A percentile compares a stretch with the other conserved stretches of the same genome.
Evolutionary conservation across 2,329 filamentous ascomycete genomes (phyloP).

Genomic region (Pseudogymnoascus sp.): DNA sequence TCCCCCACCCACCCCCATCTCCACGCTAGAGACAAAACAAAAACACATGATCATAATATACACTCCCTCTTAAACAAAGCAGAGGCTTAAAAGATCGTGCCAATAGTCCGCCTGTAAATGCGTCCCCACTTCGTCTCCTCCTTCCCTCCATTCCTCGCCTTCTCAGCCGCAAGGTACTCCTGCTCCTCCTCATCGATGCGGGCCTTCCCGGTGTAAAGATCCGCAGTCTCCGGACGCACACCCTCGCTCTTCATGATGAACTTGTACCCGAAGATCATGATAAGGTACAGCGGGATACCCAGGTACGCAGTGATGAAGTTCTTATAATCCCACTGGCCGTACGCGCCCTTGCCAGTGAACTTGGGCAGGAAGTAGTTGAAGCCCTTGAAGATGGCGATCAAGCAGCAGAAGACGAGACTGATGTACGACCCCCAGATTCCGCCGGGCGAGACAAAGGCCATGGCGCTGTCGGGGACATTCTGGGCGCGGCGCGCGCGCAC

Average conservation of each 20-base stretch:
- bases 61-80: not conserved
- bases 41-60: not conserved
- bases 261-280: constrained; percentile 49
- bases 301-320: constrained; percentile 56
- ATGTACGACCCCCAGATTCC: constrained; percentile 60
- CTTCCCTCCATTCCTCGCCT: constrained; percentile 16
- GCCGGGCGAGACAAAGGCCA: constrained; percentile 62
- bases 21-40: not conserved
- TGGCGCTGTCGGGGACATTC: constrained; percentile 41
- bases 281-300: constrained; percentile 53
- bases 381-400: constrained; percentile 77
- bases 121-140: constrained; percentile 19
- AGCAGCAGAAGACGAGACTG: constrained; percentile 59
- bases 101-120: constrained; percentile 20
- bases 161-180: constrained; percentile 18
- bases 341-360: constrained; percentile 30
- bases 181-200: constrained; percentile 52
- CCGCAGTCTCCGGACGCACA: constrained; percentile 40
- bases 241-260: constrained; percentile 33
- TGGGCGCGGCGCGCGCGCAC: constrained; percentile 54
- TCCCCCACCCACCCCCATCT: not conserved
- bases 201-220: constrained; percentile 50
- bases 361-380: constrained; percentile 59
- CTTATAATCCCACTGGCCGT: constrained; percentile 47
- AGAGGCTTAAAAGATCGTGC: constrained; percentile 19